Base-by-base conservation (phyloP, 2,329 filamentous ascomycete species). In the Colletotrichum tabaci region DNA sequence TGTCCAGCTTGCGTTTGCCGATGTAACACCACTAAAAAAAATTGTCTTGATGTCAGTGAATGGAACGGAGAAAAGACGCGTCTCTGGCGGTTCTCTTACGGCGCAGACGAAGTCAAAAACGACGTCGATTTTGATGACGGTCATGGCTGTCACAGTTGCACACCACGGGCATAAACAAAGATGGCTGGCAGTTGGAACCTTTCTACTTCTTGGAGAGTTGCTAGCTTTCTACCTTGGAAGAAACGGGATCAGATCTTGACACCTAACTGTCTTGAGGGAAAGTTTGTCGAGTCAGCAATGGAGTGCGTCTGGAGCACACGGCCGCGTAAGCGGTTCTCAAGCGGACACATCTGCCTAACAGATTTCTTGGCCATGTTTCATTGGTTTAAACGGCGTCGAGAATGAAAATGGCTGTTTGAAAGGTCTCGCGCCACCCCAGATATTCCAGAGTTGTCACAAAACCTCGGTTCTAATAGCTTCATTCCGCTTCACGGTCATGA, bases 21-120 rank as follows among this genome's bases (percentile, higher is more conserved):
- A 85, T 82, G 73, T 82, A 84, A 75, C 83, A 84, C 82, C 80
- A 79, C 74, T 79, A 2, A 4, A 18, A 3, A 5, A 23, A 2
- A 23, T 23, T 38, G 35, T 13, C 26, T 52, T 26, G 23, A 47
- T 23, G 4, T 57, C 15, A 44, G 55, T 15, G 42, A 9, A 60
- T 35, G 49, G 1, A 26, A 26, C 3, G 1, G 23, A 4, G 26
- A 26, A 26, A 4, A 26, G 26, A 26, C 26, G n/a, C 13, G 50
- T 13, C 13, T 26, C 23, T 15, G 40, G 6, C 18, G 23, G 18
- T 52, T 44, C n/a, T 72, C 77, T 66, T 73, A 80, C 75, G 16
- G 77, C 76, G 52, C 79, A 81, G 23, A 80, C 76, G 55, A 79
- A 77, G 73, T 81, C 79, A 18, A 74, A 80, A 42, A 79, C 69